phyloP scores from a whole-genome alignment of 352 stramenopile genomes.

The Peronosclerospora sorghi region DNA sequence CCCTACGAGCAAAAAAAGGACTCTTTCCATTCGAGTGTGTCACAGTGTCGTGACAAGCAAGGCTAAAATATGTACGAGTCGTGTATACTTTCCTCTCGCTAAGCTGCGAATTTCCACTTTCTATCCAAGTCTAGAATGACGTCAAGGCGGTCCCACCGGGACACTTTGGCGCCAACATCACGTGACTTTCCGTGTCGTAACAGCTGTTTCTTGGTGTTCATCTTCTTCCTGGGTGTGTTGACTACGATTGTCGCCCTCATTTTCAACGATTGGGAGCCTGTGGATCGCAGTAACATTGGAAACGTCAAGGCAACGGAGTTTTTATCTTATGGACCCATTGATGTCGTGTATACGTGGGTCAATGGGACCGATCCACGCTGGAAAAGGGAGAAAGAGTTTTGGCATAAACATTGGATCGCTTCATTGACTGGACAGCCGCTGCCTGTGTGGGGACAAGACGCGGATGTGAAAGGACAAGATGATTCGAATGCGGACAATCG shows the following conservation, averaged over 20 bases:
- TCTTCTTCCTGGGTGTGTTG: constrained; percentile 9
- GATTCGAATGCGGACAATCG: constrained; percentile 81
- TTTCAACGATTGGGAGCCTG: constrained; percentile 5
- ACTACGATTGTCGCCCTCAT: constrained; percentile 6
- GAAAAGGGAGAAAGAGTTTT: constrained; percentile 83
- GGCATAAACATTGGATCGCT: constrained; percentile 83
- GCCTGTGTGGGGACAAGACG: constrained; percentile 34
- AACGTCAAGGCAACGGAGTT: constrained; percentile 38
- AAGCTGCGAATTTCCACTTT: too few relatives aligned
- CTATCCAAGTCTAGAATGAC: too few relatives aligned
- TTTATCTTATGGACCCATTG: constrained; percentile 79
- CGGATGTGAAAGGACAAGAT: constrained; percentile 49
- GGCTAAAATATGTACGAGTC: too few relatives aligned
- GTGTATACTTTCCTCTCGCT: too few relatives aligned
- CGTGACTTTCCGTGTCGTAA: not conserved
- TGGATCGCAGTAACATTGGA: constrained; percentile 54
- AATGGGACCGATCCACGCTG: constrained; percentile 91
- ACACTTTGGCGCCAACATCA: not conserved
- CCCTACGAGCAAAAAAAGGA: too few relatives aligned
- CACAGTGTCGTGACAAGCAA: too few relatives aligned
- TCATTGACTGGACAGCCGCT: constrained; percentile 70
- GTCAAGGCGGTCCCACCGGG: too few relatives aligned
- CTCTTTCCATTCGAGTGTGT: too few relatives aligned
- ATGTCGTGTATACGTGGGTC: constrained; percentile 95
- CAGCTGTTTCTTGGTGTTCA: not conserved